phyloP scores from a whole-genome alignment of 352 stramenopile species.

The Pythium sukuiense region DNA sequence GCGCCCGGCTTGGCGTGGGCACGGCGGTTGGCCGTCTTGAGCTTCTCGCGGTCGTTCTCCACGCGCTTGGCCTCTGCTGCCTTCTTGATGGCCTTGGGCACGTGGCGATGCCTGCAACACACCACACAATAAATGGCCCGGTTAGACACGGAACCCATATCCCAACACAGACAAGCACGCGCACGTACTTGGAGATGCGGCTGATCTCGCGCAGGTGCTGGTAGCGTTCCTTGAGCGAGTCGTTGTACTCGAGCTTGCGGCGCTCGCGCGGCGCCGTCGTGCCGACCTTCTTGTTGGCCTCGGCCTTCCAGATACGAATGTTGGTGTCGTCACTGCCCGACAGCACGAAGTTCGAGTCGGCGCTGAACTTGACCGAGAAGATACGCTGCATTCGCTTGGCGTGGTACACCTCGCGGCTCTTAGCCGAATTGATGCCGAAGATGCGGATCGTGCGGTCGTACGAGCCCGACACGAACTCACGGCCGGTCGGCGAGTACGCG shows the following conservation, averaged over 20 bases:
- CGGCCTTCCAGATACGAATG: slow-evolving; percentile 98
- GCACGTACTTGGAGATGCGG: slow-evolving; percentile 86
- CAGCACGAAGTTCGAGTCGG: slow-evolving; percentile 95
- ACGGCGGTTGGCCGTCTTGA: slow-evolving; percentile 85
- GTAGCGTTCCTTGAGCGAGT: slow-evolving; percentile 96
- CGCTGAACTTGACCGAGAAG: slow-evolving; percentile 87
- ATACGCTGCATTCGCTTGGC: slow-evolving; percentile 99
- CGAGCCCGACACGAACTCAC: slow-evolving; percentile 97
- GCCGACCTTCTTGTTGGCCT: slow-evolving; percentile 93
- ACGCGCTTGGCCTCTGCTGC: slow-evolving; percentile 89
- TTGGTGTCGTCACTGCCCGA: slow-evolving; percentile 99
- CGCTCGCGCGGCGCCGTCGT: slow-evolving; percentile 86
- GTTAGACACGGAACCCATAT: slow-evolving; percentile 13
- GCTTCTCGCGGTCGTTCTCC: slow-evolving; percentile 70
- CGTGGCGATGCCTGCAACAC: slow-evolving; percentile 85
- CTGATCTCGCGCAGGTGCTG: slow-evolving; percentile 94
- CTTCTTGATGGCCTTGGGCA: slow-evolving; percentile 99
- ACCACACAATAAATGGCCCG: slow-evolving; percentile 7
- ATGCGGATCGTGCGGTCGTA: slow-evolving; percentile 99
- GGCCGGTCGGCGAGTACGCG: slow-evolving; percentile 96
- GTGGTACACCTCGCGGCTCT: slow-evolving; percentile 95
- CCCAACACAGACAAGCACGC: background rate
- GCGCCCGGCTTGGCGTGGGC: slow-evolving; percentile 77
- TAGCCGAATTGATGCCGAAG: slow-evolving; percentile 89
- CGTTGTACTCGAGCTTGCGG: slow-evolving; percentile 95